Base-by-base conservation (phyloP, 2,329 filamentous ascomycete species). In the Dothistroma pini region DNA sequence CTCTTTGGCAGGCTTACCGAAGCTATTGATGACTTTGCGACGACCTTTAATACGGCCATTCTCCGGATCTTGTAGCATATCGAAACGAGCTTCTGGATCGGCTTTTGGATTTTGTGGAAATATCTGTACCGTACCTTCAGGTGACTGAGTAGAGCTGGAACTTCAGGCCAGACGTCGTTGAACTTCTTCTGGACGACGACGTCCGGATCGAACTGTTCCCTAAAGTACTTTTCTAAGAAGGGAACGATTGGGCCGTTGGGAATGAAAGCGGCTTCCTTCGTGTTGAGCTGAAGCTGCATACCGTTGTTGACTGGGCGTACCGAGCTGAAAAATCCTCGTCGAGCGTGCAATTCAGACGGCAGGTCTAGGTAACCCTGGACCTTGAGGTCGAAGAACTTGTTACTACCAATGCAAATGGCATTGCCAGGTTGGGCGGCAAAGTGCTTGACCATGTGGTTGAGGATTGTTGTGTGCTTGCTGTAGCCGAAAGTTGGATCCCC, bases 361-460 rank as follows among this genome's bases (percentile, higher is more conserved):
- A 32, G 52, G 10, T 6, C 35, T 34, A n/a, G 16, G 4, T 11
- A 10, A 48, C 31, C 14, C n/a, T 16, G 4, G 9, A 16, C 50
- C n/a, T 4, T 14, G 3, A 6, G 22, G 2, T 1, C 31, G 57
- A 57, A 59, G 41, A 52, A 11, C 31, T 29, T 52, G 32, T 53
- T 58, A 9, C 44, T 55, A 29, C 54, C 50, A 1, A 31, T 12
- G 5, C 54, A 48, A 31, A 57, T 57, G 25, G 34, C 47, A 19
- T 51, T 56, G 11, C 34, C 38, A 2, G 9, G 41, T n/a, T 34
- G 32, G 0, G 50, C 54, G 5, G 54, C 54, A 12, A 55, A 21
- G 31, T 56, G 49, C 21, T 54, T 38, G 1, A 54, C 53, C 14
- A 63, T 25, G 9, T 58, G 52, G 25, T 60, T 60, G 48, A 60